A percentile compares a stretch with the other conserved stretches of the same genome.
phyloP scores from a whole-genome alignment of 116 monocot species.

The Papilionanthe hybrid region DNA sequence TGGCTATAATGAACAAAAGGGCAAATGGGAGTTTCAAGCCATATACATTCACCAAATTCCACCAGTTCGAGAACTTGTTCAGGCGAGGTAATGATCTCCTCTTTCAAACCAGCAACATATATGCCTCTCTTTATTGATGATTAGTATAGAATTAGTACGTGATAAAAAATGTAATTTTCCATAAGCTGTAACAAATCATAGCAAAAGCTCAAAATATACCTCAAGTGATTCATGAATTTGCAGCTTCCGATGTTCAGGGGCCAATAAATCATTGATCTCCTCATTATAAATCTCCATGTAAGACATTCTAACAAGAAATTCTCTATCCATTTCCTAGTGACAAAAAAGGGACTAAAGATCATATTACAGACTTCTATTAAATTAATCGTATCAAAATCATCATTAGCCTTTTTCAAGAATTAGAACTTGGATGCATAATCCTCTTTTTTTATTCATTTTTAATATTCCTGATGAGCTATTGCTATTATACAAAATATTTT shows the following conservation, averaged over 20 bases:
- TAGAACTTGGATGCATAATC: neutral
- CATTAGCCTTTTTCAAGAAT: neutral
- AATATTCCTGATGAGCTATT: neutral
- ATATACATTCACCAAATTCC: slow-evolving; percentile 93
- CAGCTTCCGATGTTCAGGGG: slow-evolving; percentile 84
- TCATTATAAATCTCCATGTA: slow-evolving; percentile 99
- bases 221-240: slow-evolving; percentile 92
- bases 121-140: slow-evolving; percentile 70
- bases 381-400: neutral
- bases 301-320: slow-evolving; percentile 89
- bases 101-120: slow-evolving; percentile 92
- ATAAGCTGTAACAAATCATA: neutral
- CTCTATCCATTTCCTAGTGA: slow-evolving; percentile 55
- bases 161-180: neutral
- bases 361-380: neutral
- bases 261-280: slow-evolving; percentile 94
- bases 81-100: slow-evolving; percentile 82
- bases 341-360: slow-evolving; percentile 9
- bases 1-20: slow-evolving; percentile 3
- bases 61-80: slow-evolving; percentile 87
- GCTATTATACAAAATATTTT: neutral
- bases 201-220: slow-evolving; percentile 36
- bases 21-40: neutral
- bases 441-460: neutral
- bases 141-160: neutral